phyloP scores from a whole-genome alignment of 139 green algal genomes.

The Chlorella sorokiniana region DNA sequence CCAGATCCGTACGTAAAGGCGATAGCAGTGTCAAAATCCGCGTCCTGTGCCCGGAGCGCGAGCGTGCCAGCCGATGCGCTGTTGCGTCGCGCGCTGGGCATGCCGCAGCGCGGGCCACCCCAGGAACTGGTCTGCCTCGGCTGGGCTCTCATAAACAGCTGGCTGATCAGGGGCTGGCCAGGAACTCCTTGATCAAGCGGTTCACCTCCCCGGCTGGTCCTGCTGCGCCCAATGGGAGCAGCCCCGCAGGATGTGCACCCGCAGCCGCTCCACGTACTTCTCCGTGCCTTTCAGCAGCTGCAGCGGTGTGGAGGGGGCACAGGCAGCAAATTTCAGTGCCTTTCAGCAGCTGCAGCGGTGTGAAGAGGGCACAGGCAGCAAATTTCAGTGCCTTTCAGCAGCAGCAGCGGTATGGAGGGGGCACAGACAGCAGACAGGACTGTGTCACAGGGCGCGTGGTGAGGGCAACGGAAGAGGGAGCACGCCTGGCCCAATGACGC shows the following conservation, averaged over 20 bases:
- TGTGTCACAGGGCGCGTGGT: neutral
- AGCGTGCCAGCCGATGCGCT: no score
- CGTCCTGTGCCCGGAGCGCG: no score
- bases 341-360: neutral
- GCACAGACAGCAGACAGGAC: no score
- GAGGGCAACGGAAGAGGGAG: neutral
- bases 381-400: neutral
- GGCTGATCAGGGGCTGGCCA: no score
- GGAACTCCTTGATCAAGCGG: neutral
- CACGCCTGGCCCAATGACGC: no score
- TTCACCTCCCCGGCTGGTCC: slow-evolving; percentile 10
- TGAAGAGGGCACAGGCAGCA: neutral
- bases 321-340: neutral
- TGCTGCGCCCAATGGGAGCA: slow-evolving; percentile 63
- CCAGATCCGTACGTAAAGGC: no score
- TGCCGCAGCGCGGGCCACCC: no score
- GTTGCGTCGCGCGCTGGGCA: no score
- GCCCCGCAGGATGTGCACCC: slow-evolving; percentile 51
- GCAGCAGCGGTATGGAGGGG: neutral
- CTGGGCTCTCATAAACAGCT: no score
- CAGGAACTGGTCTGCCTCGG: no score
- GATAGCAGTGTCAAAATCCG: no score
- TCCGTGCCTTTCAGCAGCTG: slow-evolving; percentile 42
- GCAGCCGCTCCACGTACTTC: slow-evolving; percentile 37
- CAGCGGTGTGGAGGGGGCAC: neutral